Evolutionary conservation across 1,284 basidiomycete genomes (phyloP), one percentile per base, ranked within the genome.

Genomic region (Trichosporon inkin): DNA sequence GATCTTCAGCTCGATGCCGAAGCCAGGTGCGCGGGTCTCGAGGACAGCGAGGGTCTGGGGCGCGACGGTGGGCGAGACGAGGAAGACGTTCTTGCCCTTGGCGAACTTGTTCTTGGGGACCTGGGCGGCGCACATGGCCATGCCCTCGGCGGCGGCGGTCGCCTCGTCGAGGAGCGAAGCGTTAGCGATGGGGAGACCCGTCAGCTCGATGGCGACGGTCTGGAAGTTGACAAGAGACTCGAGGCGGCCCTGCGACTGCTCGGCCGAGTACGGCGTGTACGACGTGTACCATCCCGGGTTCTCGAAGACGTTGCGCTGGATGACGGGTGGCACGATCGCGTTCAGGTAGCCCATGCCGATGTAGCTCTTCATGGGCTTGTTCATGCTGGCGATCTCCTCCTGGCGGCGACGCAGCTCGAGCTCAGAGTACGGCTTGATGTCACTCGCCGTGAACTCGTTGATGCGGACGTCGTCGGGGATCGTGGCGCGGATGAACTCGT

Each of bases 211-310:
- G 68, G 95, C 85, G 88, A 99, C 92, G 2, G 93, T 93, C 81
- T 99, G 95, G 76, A 87, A 99, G 80, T 99, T 99, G 74, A 99
- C 85, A 53, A 99, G 84, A 6, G 93, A 97, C 77, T 99, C 95
- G 58, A 99, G 84, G 62, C 95, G 92, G 56, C 92, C 76, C 68
- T 78, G 78, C 35, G 76, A 75, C 66, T 78, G 77, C 65, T 78
- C 76, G 20, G 77, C 76, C 16, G 75, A 77, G 67, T 81, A 83
- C 1, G 95, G 94, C 2, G 93, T 97, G 78, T 98, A 98, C 54
- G 90, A 92, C 3, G 94, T 98, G 79, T 98, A 98, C 95, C 95
- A 99, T 10, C 88, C 90, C 22, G 94, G 95, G 76, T 96, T 98
- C 79, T 99, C 94, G 81, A 92, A 88, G 64, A 95, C 90, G 75